Percentiles rank a stretch among this genome's conserved stretches.
phyloP scores from a whole-genome alignment of 257 asterid species.

The Knoxia roxburghii region DNA sequence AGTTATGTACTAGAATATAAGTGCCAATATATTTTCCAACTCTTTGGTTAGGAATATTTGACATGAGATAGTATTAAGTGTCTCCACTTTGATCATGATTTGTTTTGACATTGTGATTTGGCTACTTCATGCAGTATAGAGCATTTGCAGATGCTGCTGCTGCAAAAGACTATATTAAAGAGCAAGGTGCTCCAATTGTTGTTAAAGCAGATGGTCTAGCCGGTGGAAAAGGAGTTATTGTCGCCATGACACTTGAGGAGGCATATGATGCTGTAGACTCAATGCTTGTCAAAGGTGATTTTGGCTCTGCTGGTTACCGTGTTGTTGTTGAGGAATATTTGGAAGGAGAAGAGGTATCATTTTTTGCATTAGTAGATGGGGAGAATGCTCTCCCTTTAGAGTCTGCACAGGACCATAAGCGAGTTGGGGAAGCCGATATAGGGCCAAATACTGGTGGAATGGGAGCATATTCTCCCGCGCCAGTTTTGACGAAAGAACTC shows the following conservation, averaged over 20 bases:
- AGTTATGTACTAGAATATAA: neutral
- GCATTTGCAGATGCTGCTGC: constrained; percentile 58
- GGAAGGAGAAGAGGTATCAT: constrained; percentile 96
- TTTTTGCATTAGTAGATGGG: constrained; percentile 91
- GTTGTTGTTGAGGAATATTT: constrained; percentile 75
- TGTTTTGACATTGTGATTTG: neutral
- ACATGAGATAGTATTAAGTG: neutral
- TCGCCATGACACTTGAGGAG: constrained; percentile 72
- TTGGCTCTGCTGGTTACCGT: constrained; percentile 80
- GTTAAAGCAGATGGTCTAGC: constrained; percentile 94
- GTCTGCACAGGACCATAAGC: constrained; percentile 97
- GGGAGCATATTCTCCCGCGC: constrained; percentile 99
- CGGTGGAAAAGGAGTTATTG: constrained; percentile 91
- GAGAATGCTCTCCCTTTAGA: constrained; percentile 84
- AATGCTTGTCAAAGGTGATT: constrained; percentile 71
- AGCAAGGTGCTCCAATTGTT: constrained; percentile 81
- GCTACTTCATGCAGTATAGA: constrained; percentile 53
- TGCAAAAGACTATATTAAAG: constrained; percentile 72
- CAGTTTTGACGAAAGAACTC: constrained; percentile 74
- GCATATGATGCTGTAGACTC: constrained; percentile 86
- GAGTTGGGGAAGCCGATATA: constrained; percentile 88
- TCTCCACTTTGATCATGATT: neutral
- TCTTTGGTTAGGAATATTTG: neutral
- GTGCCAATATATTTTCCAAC: neutral
- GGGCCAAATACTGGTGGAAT: constrained; percentile 98